Evolutionary conservation across 306 rosid genomes (phyloP).

Genomic region (Acacia crassicarpa): DNA sequence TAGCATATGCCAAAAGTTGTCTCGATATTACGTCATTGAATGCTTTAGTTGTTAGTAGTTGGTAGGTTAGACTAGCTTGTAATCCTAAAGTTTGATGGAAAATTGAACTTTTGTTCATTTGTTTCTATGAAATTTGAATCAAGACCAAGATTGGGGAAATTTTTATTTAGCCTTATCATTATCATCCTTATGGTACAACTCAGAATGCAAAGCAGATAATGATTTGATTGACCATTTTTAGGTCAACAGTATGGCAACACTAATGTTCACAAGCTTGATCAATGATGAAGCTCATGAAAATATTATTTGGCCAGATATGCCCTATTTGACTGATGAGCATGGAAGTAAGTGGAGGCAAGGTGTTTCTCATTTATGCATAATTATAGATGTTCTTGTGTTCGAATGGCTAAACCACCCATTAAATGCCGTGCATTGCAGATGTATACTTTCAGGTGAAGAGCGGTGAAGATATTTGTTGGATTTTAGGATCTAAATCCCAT

Average conservation of each 20-base stretch:
- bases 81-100: conserved; percentile 15
- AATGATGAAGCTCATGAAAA: conserved; percentile 75
- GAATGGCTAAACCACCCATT: conserved; percentile 29
- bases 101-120: conserved; percentile 12
- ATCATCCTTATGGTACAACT: conserved; percentile 20
- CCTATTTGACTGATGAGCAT: conserved; percentile 88
- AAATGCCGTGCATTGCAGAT: conserved; percentile 60
- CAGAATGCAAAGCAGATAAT: conserved; percentile 39
- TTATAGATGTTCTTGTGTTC: conserved; percentile 26
- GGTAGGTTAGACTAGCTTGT: not conserved
- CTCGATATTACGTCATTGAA: not conserved
- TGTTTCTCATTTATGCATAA: conserved; percentile 24
- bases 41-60: not conserved
- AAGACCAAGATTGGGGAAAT: conserved; percentile 13
- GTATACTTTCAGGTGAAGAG: conserved; percentile 86
- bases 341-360: conserved; percentile 74
- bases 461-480: conserved; percentile 69
- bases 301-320: conserved; percentile 90
- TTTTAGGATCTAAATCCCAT: too few relatives aligned
- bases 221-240: conserved; percentile 45
- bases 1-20: too few relatives aligned
- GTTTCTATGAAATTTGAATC: not conserved
- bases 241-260: conserved; percentile 94
- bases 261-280: conserved; percentile 72
- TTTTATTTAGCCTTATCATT: conserved; percentile 13